These are phyloP conservation scores for Mycena rebaudengoi DNA, from an alignment of 768 basidiomycete species.

Conservation along the genomic window DNA sequence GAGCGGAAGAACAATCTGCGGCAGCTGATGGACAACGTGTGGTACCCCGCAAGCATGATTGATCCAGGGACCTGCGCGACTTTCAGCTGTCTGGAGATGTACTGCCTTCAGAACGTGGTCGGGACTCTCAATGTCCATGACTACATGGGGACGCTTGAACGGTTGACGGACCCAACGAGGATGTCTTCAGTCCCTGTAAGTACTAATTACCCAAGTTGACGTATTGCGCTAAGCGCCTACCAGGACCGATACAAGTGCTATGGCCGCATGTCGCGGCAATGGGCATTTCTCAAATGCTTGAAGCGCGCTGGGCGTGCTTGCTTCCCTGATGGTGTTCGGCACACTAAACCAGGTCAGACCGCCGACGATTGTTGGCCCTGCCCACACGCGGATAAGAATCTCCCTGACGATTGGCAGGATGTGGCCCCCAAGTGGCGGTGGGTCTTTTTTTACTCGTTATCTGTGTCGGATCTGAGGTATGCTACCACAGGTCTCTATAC, in stretches of 20 bases:
- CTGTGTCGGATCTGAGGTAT: background rate
- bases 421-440: slow-evolving; percentile 2
- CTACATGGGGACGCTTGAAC: background rate
- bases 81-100: slow-evolving; percentile 3
- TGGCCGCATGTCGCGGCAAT: background rate
- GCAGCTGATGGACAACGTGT: background rate
- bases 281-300: background rate
- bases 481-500: slow-evolving; percentile 9
- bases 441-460: background rate
- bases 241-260: slow-evolving; percentile 17
- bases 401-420: slow-evolving; percentile 23
- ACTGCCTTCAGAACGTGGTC: slow-evolving; percentile 19
- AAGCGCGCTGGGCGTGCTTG: slow-evolving; percentile 3
- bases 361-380: slow-evolving; percentile 30
- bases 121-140: background rate
- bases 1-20: background rate
- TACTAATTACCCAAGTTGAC: background rate
- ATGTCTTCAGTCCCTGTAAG: background rate
- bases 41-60: slow-evolving; percentile 6
- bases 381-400: slow-evolving; percentile 20
- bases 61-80: slow-evolving; percentile 24
- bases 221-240: background rate
- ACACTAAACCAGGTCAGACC: background rate
- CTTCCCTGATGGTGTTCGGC: background rate
- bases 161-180: background rate